Evolutionary conservation across 805 yeast species (phyloP).

Genomic region (Metschnikowia arizonensis): DNA sequence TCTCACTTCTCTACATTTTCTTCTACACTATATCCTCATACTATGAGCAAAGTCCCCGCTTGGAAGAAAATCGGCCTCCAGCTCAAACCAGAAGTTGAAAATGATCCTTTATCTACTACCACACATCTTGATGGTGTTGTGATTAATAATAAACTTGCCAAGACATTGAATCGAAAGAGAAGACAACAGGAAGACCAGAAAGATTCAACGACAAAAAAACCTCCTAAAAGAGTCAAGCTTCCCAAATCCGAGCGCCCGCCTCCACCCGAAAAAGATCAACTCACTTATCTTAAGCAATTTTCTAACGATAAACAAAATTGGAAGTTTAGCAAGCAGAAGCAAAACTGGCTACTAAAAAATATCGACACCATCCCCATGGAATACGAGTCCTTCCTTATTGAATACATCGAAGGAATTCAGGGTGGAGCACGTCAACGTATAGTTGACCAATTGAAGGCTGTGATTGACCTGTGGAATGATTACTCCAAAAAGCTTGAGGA

Average conservation of each 20-base stretch:
- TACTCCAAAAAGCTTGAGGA: conserved; percentile 40
- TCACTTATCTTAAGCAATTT: conserved; percentile 58
- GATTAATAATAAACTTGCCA: conserved; percentile 41
- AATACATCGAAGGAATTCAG: conserved; percentile 57
- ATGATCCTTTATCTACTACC: conserved; percentile 44
- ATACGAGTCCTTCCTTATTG: conserved; percentile 48
- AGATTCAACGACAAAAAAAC: conserved; percentile 38
- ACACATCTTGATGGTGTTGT: conserved; percentile 44
- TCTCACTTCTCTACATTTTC: too few species aligned
- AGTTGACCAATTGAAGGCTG: conserved; percentile 43
- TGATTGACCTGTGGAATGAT: conserved; percentile 55
- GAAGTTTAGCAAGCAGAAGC: conserved; percentile 86
- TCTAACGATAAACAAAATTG: conserved; percentile 54
- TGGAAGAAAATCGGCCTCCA: conserved; percentile 77
- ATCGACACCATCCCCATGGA: conserved; percentile 47
- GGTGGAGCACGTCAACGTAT: conserved; percentile 67
- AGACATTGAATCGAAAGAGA: conserved; percentile 37
- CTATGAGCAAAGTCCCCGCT: conserved; percentile 53
- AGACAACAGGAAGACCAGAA: conserved; percentile 20
- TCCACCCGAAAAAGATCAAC: conserved; percentile 75
- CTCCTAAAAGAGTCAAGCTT: conserved; percentile 65
- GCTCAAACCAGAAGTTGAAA: conserved; percentile 45
- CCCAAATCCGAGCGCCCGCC: conserved; percentile 66
- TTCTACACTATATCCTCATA: too few species aligned
- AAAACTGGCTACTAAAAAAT: conserved; percentile 76